Base-by-base conservation (phyloP, 768 basidiomycete species). In the Leucocoprinus sp. region DNA sequence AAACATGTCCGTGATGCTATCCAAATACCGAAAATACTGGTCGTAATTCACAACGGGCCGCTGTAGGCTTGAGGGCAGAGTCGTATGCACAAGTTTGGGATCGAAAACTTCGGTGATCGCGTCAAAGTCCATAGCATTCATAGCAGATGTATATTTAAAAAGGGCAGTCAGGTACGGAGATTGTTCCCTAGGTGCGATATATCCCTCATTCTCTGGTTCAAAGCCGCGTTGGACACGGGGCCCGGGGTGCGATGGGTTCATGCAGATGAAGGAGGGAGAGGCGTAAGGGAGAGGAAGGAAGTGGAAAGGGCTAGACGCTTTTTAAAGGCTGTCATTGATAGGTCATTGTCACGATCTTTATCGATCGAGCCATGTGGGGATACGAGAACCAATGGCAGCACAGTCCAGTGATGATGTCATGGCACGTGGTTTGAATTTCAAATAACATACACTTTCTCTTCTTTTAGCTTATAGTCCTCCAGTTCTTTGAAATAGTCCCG, bases 391-490 rank as follows among this genome's bases (percentile, higher is more conserved):
- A 37, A 44, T 45, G 26, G 26, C 43, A 35, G 23, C 15, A 11
- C 33, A 17, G 43, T 14, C 37, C 37, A 36, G 27, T 12, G 5
- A 48, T 48, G 46, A 48, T 48, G 46, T 48, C 46, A 48, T 48
- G 41, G 15, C 46, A 48, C 46, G 46, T 48, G 46, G 40, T 27
- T 18, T n/a, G 27, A 42, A 18, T 39, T 33, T 76, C 64, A 78
- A 45, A 80, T 65, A 39, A 80, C 63, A 57, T 76, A 79, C 29
- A 79, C 75, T 42, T 76, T 73, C 55, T 80, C 78, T 45, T 73
- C 75, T 51, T 70, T 70, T 28, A 80, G 64, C 51, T 72, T 64
- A 50, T 77, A 79, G 5, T 64, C 66, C 15, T 77, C 70, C 22
- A 80, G 51, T 33, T 68, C 66, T 48, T 67, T 68, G 59, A 78